Percentiles rank a stretch among this genome's conserved stretches.
phyloP scores from a whole-genome alignment of 2,329 filamentous ascomycete species.

The Aphanoascus verrucosus region DNA sequence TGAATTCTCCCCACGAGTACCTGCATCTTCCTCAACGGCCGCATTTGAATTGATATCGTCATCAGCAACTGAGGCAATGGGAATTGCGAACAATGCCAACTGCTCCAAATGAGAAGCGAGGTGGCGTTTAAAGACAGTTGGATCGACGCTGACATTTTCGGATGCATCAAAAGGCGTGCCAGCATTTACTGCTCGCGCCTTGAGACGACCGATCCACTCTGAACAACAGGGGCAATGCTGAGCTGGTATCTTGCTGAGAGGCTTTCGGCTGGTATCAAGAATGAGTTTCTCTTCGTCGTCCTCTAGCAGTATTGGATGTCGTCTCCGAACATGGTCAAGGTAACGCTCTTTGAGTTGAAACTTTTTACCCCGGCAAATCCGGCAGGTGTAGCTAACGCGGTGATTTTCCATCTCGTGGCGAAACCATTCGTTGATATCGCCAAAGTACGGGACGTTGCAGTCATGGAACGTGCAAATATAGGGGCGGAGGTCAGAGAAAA shows the following conservation, averaged over 20 bases:
- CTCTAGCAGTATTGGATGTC: neutral
- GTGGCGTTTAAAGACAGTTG: neutral
- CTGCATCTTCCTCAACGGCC: no score
- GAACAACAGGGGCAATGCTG: neutral
- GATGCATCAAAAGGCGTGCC: no score
- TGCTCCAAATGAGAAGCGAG: constrained; percentile 4
- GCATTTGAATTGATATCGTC: no score
- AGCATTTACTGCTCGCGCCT: neutral
- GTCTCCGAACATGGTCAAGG: neutral
- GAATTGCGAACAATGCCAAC: constrained; percentile 1
- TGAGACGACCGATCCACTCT: neutral
- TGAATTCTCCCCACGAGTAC: no score
- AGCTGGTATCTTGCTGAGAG: neutral
- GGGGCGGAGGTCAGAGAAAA: neutral
- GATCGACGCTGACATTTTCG: neutral
- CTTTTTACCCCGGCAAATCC: neutral
- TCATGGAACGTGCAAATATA: neutral
- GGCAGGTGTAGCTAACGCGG: neutral
- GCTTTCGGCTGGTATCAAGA: no score
- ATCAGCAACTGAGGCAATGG: neutral
- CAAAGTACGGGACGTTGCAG: neutral
- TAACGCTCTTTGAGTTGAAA: neutral
- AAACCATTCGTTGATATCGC: constrained; percentile 1
- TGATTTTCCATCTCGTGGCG: neutral
- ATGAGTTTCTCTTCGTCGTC: neutral